These are phyloP conservation scores for Passiflora organensis DNA, from an alignment of 345 rosid species.

Conservation along the genomic window DNA sequence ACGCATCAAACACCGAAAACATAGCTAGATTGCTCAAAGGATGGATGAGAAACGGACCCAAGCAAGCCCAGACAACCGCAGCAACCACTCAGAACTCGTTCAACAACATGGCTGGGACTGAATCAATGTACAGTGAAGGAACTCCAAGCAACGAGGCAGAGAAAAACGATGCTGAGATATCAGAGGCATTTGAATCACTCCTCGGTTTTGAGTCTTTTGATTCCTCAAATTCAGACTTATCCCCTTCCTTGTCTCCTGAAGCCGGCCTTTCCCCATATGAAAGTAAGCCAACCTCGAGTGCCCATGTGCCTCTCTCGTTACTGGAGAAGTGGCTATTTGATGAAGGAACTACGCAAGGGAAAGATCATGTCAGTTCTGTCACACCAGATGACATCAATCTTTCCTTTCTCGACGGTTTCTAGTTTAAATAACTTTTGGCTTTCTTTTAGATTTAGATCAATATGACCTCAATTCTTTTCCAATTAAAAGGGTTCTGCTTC, in stretches of 20 bases:
- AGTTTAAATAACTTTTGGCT: too few relatives aligned
- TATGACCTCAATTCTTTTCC: slow-evolving; percentile 18
- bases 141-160: slow-evolving; percentile 20
- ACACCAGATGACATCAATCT: slow-evolving; percentile 31
- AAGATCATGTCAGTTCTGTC: slow-evolving; percentile 39
- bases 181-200: slow-evolving; percentile 42
- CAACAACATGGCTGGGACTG: slow-evolving; percentile 16
- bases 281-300: slow-evolving; percentile 32
- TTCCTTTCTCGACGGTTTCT: too few relatives aligned
- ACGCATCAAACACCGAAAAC: slow-evolving; percentile 67
- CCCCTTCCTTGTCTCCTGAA: slow-evolving; percentile 39
- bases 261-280: slow-evolving; percentile 42
- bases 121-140: slow-evolving; percentile 29
- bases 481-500: slow-evolving; percentile 19
- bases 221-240: slow-evolving; percentile 41
- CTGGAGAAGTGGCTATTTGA: slow-evolving; percentile 74
- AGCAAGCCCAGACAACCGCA: slow-evolving; percentile 21
- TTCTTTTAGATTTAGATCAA: too few relatives aligned
- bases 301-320: slow-evolving; percentile 43
- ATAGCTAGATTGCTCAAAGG: slow-evolving; percentile 66
- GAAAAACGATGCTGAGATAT: slow-evolving; percentile 5
- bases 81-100: slow-evolving; percentile 26
- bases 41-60: slow-evolving; percentile 42
- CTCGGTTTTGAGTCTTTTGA: slow-evolving; percentile 43
- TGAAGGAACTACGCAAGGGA: slow-evolving; percentile 41